Conservation (phyloP, 495 filamentous ascomycete species). For the Neurospora sp. region DNA sequence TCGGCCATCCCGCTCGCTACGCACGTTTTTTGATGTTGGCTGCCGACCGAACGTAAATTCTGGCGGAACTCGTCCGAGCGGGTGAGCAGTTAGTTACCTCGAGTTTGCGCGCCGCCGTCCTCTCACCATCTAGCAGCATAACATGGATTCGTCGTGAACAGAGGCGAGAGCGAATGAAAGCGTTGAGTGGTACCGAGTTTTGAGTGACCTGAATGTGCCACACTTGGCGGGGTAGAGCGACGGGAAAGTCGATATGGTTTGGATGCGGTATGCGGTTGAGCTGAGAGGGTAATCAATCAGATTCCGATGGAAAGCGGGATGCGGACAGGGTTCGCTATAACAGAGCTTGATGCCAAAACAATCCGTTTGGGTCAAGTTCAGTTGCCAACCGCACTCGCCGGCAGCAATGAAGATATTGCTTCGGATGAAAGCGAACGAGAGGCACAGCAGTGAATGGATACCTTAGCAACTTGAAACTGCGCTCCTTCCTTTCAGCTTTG, state of each 20-base stretch:
- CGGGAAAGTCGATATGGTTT: not conserved
- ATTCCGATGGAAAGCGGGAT: not conserved
- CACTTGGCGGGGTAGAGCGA: not conserved
- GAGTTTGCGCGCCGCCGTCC: not conserved
- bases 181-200: not conserved
- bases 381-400: not conserved
- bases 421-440: not conserved
- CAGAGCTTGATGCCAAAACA: not conserved
- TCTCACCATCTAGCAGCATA: not conserved
- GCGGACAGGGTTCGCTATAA: not conserved
- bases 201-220: not conserved
- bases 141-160: not conserved
- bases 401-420: not conserved
- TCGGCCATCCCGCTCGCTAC: conserved; percentile 17
- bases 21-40: not conserved
- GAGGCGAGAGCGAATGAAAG: not conserved
- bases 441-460: not conserved
- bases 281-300: not conserved
- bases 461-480: not conserved
- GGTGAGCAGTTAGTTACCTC: not conserved
- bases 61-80: not conserved
- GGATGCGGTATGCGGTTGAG: not conserved
- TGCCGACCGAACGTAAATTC: not conserved
- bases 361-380: not conserved
- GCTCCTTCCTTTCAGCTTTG: not conserved